Evolutionary conservation across 2,329 filamentous ascomycete genomes (phyloP), one percentile per base, ranked within the genome.

Genomic region (Lecanicillium sp.): DNA sequence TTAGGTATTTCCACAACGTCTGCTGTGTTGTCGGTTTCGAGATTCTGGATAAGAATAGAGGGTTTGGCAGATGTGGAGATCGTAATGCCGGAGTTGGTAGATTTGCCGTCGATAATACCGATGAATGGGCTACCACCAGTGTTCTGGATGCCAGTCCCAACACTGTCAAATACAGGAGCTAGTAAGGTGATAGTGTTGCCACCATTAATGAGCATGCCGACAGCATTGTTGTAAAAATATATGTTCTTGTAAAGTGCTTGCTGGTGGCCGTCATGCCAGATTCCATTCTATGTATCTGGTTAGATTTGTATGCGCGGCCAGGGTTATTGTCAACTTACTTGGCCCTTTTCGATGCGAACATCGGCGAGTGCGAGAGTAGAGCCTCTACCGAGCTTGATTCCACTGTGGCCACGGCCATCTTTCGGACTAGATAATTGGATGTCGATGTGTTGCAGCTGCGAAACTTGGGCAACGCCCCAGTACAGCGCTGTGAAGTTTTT

Each of bases 381-480:
- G 3, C 69, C 69, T 15, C 67, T 58, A 1, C 63, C 63, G 19
- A 72, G 62, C 2, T 51, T 52, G 38, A 73, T 71, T 24, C 70
- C 69, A 3, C 63, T 67, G 52, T 73, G 69, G 1, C 69, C 68
- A 1, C 59, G 55, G 24, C 62, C 63, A 35, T 65, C 62, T 30
- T 47, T 53, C 0, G 68, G 65, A 1, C 48, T 49, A 2, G 67
- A 54, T 67, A 73, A 69, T 15, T 51, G 59, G 40, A 73, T 72
- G 49, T 62, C 67, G 50, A 72, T 55, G 46, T 73, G 72, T 38
- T 69, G 67, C 6, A 71, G 58, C 39, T 70, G 66, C 1, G 65
- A 62, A 14, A 51, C 68, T 50, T 72, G 68, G 2, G 69, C 69
- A n/a, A 73, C 69, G 9, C 68, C 66, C 70, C 70, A 73, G 36